Base-by-base conservation (phyloP, 192 early-diverging fungal genomes). In the Backusella psychrophila region DNA sequence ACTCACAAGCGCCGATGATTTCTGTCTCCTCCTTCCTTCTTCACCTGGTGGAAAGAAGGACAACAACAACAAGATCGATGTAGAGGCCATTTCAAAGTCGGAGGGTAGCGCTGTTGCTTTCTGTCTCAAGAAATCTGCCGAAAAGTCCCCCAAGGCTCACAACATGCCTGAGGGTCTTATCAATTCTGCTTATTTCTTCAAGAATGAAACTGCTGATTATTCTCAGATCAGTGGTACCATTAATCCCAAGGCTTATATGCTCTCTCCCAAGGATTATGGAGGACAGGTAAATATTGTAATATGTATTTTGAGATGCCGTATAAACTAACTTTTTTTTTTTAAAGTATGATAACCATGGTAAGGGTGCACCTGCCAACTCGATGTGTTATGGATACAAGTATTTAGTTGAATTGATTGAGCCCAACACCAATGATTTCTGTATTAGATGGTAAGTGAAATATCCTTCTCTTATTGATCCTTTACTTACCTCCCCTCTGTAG, bases 41-140 rank as follows among this genome's bases (percentile, higher is more conserved):
- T 77, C 63, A 1, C 80, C 71, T 8, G 88, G 86, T 12, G 75
- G 77, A 34, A 78, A 75, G 66, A 76, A 52, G 4, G 46, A 59
- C 53, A 70, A 81, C 46, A 44, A 44, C 23, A 73, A 73, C 15
- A 75, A 68, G 34, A 35, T 66, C 4, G 80, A 81, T 67, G 26
- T 41, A 11, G 80, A 78, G 6, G 78, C 80, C 8, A 86, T 89
- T 74, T 78, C 86, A 11, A 75, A 71, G 1, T 85, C 74, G 19
- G 88, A 89, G 68, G 76, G 77, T 21, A 33, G 65, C 11, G 88
- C 83, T 38, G 42, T 82, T 3, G 74, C 86, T 9, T 89, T 89
- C 75, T 89, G 88, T 72, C 84, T 83, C 33, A 69, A 71, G 5
- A 14, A 66, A 1, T 59, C 74, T 31, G 4, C 73, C 5, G 12